A percentile compares a stretch with the other conserved stretches of the same genome.
phyloP scores from a whole-genome alignment of 257 asterid genomes.

The Lithospermum erythrorhizon region DNA sequence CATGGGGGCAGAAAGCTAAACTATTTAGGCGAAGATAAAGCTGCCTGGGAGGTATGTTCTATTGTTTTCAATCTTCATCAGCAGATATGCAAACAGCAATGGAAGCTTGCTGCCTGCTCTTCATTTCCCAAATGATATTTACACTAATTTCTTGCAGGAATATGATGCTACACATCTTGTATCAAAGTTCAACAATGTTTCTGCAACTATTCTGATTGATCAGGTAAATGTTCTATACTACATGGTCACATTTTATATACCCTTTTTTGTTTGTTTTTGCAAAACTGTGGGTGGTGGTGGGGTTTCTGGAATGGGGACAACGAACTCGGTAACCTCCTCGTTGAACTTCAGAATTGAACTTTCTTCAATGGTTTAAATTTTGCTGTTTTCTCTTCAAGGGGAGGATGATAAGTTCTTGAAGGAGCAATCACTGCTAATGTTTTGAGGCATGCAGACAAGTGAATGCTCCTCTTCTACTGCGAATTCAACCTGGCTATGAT shows the following conservation, averaged over 20 bases:
- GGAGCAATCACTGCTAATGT: slow-evolving; percentile 62
- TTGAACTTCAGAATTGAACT: not conserved
- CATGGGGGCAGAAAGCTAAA: slow-evolving; percentile 97
- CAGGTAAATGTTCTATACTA: slow-evolving; percentile 38
- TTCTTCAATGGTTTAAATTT: too few relatives aligned
- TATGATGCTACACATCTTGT: slow-evolving; percentile 79
- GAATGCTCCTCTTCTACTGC: slow-evolving; percentile 49
- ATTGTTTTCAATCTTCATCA: not conserved
- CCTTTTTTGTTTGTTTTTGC: too few relatives aligned
- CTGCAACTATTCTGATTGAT: slow-evolving; percentile 85
- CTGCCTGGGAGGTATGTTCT: slow-evolving; percentile 79
- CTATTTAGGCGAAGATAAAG: slow-evolving; percentile 75
- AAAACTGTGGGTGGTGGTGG: too few relatives aligned
- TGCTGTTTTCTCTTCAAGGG: slow-evolving; percentile 32
- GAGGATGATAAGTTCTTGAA: slow-evolving; percentile 64
- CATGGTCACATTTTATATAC: too few relatives aligned
- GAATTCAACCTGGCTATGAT: slow-evolving; percentile 86
- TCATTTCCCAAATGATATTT: not conserved
- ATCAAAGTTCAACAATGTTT: slow-evolving; percentile 43
- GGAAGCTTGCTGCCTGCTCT: too few relatives aligned
- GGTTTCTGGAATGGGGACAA: too few relatives aligned
- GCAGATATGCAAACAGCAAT: not conserved
- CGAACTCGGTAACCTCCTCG: not conserved
- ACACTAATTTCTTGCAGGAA: slow-evolving; percentile 41
- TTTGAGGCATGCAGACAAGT: slow-evolving; percentile 71